phyloP scores from a whole-genome alignment of 1,139 yeast genomes.

The Candida labiduridarum region DNA sequence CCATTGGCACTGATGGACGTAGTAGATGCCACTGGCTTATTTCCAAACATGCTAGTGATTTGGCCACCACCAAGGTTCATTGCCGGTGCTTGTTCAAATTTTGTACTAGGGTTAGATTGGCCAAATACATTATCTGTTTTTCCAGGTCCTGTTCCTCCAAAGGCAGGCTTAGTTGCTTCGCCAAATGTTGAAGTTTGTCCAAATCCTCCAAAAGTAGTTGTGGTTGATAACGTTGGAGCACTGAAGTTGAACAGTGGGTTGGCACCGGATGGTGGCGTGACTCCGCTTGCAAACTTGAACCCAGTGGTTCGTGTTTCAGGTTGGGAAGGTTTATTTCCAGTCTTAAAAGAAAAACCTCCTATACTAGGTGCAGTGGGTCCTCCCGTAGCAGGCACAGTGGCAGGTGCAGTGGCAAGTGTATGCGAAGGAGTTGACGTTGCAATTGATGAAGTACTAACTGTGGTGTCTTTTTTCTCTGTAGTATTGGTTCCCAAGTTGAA shows the following conservation, averaged over 20 bases:
- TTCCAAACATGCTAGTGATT: conserved; percentile 1
- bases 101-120: neutral
- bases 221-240: conserved; percentile 3
- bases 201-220: conserved; percentile 4
- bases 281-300: conserved; percentile 18
- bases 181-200: conserved; percentile 8
- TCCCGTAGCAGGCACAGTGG: neutral
- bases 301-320: conserved; percentile 7
- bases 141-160: neutral
- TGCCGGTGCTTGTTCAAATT: neutral
- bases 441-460: neutral
- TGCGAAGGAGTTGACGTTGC: conserved; percentile 2
- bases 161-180: conserved; percentile 14
- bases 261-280: conserved; percentile 10
- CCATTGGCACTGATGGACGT: neutral
- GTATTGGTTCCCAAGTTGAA: conserved; percentile 3
- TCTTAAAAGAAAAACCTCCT: neutral
- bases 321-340: conserved; percentile 1
- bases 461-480: neutral
- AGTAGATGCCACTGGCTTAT: neutral
- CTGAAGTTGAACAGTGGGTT: conserved; percentile 10
- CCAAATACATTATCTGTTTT: conserved; percentile 11
- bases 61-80: conserved; percentile 1
- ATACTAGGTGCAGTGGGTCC: neutral
- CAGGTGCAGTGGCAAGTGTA: conserved; percentile 1